Percentiles rank a stretch among this genome's conserved stretches.
These are phyloP conservation scores for Cryptosporidium canis DNA, from an alignment of 169 alveolate species.

Conservation along the genomic window DNA sequence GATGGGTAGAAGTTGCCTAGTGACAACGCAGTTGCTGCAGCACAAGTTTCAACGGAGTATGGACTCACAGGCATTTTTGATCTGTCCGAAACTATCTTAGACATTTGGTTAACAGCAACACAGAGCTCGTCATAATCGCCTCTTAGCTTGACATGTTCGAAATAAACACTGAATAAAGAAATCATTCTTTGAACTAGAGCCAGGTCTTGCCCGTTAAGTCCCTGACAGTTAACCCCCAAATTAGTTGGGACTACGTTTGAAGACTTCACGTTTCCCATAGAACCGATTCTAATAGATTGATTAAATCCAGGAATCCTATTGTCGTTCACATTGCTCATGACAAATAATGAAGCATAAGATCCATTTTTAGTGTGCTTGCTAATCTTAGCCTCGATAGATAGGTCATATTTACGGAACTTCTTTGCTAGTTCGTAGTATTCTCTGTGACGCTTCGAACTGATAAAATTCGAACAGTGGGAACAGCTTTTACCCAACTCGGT, in stretches of 20 bases:
- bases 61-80: neutral
- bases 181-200: slow-evolving; percentile 11
- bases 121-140: slow-evolving; percentile 63
- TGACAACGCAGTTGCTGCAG: slow-evolving; percentile 13
- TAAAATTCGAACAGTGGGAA: slow-evolving; percentile 1
- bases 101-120: slow-evolving; percentile 37
- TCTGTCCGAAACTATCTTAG: neutral
- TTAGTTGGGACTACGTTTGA: neutral
- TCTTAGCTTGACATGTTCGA: slow-evolving; percentile 3
- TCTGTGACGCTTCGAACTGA: neutral
- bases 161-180: neutral
- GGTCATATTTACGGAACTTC: neutral
- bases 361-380: neutral
- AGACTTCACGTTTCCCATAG: neutral
- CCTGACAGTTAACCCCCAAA: slow-evolving; percentile 34
- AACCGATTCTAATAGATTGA: slow-evolving; percentile 28
- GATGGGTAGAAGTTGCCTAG: slow-evolving; percentile 41
- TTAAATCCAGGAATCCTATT: slow-evolving; percentile 7
- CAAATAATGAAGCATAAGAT: slow-evolving; percentile 31
- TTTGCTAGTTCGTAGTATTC: slow-evolving; percentile 23
- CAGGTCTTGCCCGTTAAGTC: slow-evolving; percentile 7
- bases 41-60: slow-evolving; percentile 25
- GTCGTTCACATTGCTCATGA: slow-evolving; percentile 34
- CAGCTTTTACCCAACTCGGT: neutral
- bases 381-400: slow-evolving; percentile 21